Evolutionary conservation across 331 rosid genomes (phyloP).

Genomic region (Malus hybrid): DNA sequence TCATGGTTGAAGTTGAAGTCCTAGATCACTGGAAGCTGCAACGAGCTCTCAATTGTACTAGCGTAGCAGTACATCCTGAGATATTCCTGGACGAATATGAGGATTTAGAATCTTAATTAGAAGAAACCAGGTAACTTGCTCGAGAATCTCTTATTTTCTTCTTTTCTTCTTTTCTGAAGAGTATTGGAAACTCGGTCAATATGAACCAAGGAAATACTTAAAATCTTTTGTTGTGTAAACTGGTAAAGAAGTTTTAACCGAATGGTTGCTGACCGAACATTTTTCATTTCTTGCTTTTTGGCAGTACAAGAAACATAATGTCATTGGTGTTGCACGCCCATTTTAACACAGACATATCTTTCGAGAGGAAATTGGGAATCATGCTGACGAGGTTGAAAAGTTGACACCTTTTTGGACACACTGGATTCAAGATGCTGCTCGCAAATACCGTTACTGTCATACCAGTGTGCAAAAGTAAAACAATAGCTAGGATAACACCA

Average conservation of each 20-base stretch:
- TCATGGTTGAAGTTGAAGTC: slow-evolving; percentile 77
- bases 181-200: background rate
- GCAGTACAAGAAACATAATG: background rate
- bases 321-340: background rate
- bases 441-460: background rate
- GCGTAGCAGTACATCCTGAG: slow-evolving; percentile 60
- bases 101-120: slow-evolving; percentile 19
- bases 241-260: background rate
- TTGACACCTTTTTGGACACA: background rate
- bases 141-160: background rate
- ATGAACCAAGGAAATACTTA: background rate
- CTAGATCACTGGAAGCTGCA: slow-evolving; percentile 71
- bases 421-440: background rate
- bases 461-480: background rate
- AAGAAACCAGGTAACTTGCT: slow-evolving; percentile 10
- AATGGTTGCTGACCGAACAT: background rate
- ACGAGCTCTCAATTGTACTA: slow-evolving; percentile 58
- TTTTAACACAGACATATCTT: background rate
- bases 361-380: background rate
- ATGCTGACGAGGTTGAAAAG: background rate
- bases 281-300: background rate
- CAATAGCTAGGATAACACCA: slow-evolving; percentile 14
- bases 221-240: background rate
- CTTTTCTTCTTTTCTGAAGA: background rate
- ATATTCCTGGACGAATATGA: slow-evolving; percentile 47